Evolutionary conservation across 2,329 filamentous ascomycete genomes (phyloP), one percentile per base, ranked within the genome.

Genomic region (Monilinia fructicola): DNA sequence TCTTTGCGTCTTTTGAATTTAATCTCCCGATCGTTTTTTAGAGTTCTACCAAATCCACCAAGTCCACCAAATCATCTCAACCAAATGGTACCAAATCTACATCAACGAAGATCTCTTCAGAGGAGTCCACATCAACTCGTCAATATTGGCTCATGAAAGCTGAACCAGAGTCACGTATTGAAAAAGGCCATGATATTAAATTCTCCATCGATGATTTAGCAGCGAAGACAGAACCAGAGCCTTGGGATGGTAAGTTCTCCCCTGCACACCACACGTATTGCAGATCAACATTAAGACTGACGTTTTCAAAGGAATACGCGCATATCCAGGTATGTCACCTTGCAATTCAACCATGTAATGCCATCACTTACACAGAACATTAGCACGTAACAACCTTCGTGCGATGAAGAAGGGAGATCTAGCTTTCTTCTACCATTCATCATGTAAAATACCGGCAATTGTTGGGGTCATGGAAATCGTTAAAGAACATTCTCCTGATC

Each of bases 401-500:
- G 86, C 87, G 11, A 99, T 99, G 95, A 93, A 91, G 73, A 87
- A 88, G 66, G 93, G 93, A 61, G 95, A 99, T 75, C 83, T 93
- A 42, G 93, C 93, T 35, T 98, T 99, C 80, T 98, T 99, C 80
- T 98, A 98, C 76, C 94, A 97, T 78, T 96, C 91, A 56, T 96
- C 95, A 74, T 95, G 91, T 79, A 96, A 96, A 76, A 85, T 89
- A 31, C 93, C 93, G 0, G 94, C 91, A 2, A 92, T 98, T 58
- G 92, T 89, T 1, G 93, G 93, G 1, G 86, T 89, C 23, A 93
- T 97, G 90, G 90, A 95, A 74, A 90, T 99, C 69, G 93, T 96
- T 21, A 84, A 86, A 70, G 93, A 97, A 76, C 90, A 92, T 71
- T 89, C 89, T 2, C 84, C 91, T 11, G 95, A 99, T 74, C 79